These are phyloP conservation scores for Pyrenophora graminea DNA, from an alignment of 2,329 filamentous ascomycete genomes.

Conservation along the genomic window DNA sequence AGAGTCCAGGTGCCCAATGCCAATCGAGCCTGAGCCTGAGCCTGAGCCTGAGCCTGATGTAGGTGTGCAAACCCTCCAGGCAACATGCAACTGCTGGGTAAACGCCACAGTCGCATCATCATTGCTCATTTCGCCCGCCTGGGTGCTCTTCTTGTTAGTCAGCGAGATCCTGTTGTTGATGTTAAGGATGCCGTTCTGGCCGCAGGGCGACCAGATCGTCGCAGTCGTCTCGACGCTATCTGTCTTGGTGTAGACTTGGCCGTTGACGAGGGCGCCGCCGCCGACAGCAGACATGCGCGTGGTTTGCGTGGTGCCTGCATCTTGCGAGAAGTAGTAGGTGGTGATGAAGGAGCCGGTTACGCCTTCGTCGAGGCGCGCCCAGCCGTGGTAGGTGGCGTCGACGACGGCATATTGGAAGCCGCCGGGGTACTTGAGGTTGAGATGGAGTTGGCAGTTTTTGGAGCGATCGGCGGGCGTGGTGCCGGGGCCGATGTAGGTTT, in stretches of 20 bases:
- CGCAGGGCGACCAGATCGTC: conserved; percentile 42
- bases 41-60: background rate
- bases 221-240: conserved; percentile 47
- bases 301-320: conserved; percentile 35
- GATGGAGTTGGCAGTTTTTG: conserved; percentile 46
- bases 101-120: conserved; percentile 44
- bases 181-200: conserved; percentile 39
- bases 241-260: conserved; percentile 52
- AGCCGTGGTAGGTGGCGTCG: conserved; percentile 45
- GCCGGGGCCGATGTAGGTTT: conserved; percentile 42
- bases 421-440: conserved; percentile 43
- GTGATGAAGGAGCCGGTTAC: conserved; percentile 43
- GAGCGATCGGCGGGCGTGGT: conserved; percentile 34
- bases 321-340: conserved; percentile 46
- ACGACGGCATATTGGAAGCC: conserved; percentile 47
- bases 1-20: conserved; percentile 28
- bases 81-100: conserved; percentile 42
- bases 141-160: conserved; percentile 24
- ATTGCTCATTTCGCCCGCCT: conserved; percentile 37
- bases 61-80: conserved; percentile 33
- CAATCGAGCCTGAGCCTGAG: conserved; percentile 15
- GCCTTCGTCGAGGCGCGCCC: conserved; percentile 39
- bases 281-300: conserved; percentile 33
- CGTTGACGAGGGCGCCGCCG: conserved; percentile 47
- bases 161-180: conserved; percentile 42